Conservation (phyloP, 164 flowering plant species). For the Umbilicus rupestris region DNA sequence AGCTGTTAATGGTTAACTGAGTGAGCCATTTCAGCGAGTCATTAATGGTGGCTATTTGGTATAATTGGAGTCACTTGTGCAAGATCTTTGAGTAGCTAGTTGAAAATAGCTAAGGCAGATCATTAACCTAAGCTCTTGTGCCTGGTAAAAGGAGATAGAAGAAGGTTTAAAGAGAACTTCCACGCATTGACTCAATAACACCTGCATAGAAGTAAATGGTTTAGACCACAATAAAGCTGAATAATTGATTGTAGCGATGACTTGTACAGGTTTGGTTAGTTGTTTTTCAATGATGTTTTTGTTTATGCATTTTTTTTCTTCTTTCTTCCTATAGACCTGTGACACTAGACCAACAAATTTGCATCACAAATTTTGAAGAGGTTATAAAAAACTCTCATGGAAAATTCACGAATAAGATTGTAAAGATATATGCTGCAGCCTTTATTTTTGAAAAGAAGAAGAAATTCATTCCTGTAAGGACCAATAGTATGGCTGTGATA, state of each 20-base stretch:
- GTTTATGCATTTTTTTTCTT: no score
- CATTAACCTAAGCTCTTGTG: not conserved
- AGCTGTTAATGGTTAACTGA: not conserved
- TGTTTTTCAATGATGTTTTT: no score
- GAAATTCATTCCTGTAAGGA: not conserved
- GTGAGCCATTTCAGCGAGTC: not conserved
- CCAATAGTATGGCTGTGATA: not conserved
- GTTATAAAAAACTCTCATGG: no score
- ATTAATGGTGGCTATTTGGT: not conserved
- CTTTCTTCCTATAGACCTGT: no score
- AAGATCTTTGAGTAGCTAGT: not conserved
- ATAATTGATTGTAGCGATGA: no score
- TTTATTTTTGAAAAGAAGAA: not conserved
- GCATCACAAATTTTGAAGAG: no score
- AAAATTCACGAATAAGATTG: not conserved
- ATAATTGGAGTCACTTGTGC: not conserved
- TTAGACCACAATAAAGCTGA: not conserved
- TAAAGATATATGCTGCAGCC: no score
- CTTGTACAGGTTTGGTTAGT: no score
- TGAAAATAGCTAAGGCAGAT: not conserved
- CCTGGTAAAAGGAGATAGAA: not conserved
- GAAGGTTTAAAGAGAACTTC: not conserved
- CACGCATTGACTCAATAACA: no score
- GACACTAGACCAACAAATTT: no score
- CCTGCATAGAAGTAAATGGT: not conserved